phyloP scores from a whole-genome alignment of 2,329 filamentous ascomycete species.

The Alternaria viburni region DNA sequence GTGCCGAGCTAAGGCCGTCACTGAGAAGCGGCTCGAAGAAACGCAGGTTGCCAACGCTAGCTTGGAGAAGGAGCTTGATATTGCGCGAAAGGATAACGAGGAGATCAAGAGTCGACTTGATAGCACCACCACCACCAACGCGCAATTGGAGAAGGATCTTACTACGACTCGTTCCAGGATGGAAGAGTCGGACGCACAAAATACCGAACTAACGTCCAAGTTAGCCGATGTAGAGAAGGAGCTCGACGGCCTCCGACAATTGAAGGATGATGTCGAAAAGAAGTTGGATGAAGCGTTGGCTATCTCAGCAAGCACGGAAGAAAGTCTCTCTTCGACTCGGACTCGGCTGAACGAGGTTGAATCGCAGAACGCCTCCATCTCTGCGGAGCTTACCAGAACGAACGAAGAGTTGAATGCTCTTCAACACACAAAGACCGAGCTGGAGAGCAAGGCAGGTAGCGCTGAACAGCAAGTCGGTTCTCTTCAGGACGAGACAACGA shows the following conservation, averaged over 20 bases:
- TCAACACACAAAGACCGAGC: constrained; percentile 16
- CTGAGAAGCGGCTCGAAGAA: constrained; percentile 24
- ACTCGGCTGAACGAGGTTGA: constrained; percentile 15
- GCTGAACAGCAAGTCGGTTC: constrained; percentile 6
- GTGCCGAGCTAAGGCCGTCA: constrained; percentile 16
- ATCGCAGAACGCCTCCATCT: constrained; percentile 8
- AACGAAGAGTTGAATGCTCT: constrained; percentile 18
- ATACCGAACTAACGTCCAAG: constrained; percentile 15
- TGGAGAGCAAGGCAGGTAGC: constrained; percentile 15
- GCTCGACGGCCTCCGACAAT: constrained; percentile 20
- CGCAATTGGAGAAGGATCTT: constrained; percentile 27
- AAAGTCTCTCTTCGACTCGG: constrained; percentile 14
- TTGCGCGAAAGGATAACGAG: constrained; percentile 15
- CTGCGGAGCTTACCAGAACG: not conserved
- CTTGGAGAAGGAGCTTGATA: constrained; percentile 28
- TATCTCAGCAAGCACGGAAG: constrained; percentile 2
- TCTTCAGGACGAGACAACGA: constrained; percentile 24
- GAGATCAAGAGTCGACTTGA: constrained; percentile 19
- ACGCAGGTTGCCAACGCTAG: constrained; percentile 14
- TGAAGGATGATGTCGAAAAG: constrained; percentile 17
- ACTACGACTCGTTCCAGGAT: constrained; percentile 16
- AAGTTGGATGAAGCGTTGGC: constrained; percentile 11
- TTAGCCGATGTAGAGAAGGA: constrained; percentile 14
- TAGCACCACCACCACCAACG: constrained; percentile 8
- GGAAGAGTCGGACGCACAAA: constrained; percentile 18